Conservation (phyloP, 2,329 filamentous ascomycete species). For the Claviceps cyperi region DNA sequence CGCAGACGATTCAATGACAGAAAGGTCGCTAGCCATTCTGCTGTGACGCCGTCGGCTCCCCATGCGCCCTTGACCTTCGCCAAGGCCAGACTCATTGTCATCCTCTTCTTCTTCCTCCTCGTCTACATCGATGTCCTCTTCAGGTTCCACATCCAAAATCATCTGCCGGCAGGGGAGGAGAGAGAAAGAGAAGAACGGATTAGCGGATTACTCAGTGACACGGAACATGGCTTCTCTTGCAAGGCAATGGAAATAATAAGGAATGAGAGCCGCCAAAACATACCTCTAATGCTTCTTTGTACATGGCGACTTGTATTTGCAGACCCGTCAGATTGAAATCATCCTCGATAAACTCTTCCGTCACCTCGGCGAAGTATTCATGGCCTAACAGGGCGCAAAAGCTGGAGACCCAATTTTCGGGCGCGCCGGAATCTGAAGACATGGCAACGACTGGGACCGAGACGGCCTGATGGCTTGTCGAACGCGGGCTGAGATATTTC, state of each 20-base stretch:
- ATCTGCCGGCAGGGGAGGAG: slow-evolving; percentile 38
- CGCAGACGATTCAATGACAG: slow-evolving; percentile 92
- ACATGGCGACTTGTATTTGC: slow-evolving; percentile 92
- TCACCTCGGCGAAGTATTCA: slow-evolving; percentile 98
- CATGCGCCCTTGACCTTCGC: slow-evolving; percentile 44
- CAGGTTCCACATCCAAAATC: slow-evolving; percentile 96
- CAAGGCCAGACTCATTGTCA: slow-evolving; percentile 48
- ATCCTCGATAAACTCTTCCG: slow-evolving; percentile 98
- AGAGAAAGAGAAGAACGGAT: neutral
- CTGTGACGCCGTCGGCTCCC: slow-evolving; percentile 54
- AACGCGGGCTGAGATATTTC: neutral
- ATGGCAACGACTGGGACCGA: slow-evolving; percentile 20
- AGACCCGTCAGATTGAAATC: slow-evolving; percentile 97
- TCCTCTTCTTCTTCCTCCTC: slow-evolving; percentile 67
- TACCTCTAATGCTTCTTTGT: slow-evolving; percentile 91
- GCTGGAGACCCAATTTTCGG: slow-evolving; percentile 94
- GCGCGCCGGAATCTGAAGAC: slow-evolving; percentile 46
- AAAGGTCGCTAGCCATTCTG: slow-evolving; percentile 82
- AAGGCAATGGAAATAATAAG: neutral
- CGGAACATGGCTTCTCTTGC: neutral
- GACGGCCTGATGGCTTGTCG: slow-evolving; percentile 2
- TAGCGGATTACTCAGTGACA: neutral
- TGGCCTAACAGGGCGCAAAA: slow-evolving; percentile 93
- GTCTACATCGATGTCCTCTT: slow-evolving; percentile 80
- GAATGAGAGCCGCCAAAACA: slow-evolving; percentile 2